Percentiles rank a stretch among this genome's conserved stretches.
Evolutionary conservation across 1,284 basidiomycete species (phyloP).

Genomic region (Leccinum pachyderme): DNA sequence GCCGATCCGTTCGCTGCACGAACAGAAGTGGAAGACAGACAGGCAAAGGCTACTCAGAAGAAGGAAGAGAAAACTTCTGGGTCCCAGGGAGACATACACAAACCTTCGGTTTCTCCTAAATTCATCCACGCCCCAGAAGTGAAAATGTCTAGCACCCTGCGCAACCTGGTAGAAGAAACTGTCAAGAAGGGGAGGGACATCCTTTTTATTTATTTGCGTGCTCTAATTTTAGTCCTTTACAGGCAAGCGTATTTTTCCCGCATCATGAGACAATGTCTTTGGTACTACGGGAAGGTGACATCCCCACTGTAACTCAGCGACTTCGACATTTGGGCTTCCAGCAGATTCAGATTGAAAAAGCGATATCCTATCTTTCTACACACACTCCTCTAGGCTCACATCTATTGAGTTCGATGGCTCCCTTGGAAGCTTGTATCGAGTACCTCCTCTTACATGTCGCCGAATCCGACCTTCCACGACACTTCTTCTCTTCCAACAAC

Average conservation of each 20-base stretch:
- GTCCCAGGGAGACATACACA: conserved; percentile 16
- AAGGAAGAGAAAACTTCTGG: conserved; percentile 31
- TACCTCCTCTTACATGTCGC: conserved; percentile 75
- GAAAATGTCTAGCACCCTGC: conserved; percentile 74
- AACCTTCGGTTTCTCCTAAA: conserved; percentile 36
- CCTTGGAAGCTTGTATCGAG: conserved; percentile 69
- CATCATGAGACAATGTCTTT: conserved; percentile 46
- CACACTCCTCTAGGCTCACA: conserved; percentile 52
- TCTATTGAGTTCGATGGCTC: conserved; percentile 47
- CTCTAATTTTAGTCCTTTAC: conserved; percentile 2
- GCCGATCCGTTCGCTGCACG: conserved; percentile 80
- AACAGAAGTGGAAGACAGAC: conserved; percentile 63
- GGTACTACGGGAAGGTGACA: conserved; percentile 48
- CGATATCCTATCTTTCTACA: conserved; percentile 50
- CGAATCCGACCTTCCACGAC: conserved; percentile 74
- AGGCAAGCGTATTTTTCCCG: conserved; percentile 55
- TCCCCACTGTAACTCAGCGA: conserved; percentile 41
- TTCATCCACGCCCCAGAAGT: conserved; percentile 80
- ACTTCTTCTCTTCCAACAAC: conserved; percentile 59
- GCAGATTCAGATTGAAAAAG: conserved; percentile 46
- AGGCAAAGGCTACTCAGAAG: conserved; percentile 52
- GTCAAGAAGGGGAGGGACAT: conserved; percentile 65
- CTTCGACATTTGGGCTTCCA: conserved; percentile 60
- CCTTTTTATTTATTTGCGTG: neutral
- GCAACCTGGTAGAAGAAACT: conserved; percentile 80